Evolutionary conservation across 1,139 yeast species (phyloP).

Genomic region (Meyerozyma smithsonii): DNA sequence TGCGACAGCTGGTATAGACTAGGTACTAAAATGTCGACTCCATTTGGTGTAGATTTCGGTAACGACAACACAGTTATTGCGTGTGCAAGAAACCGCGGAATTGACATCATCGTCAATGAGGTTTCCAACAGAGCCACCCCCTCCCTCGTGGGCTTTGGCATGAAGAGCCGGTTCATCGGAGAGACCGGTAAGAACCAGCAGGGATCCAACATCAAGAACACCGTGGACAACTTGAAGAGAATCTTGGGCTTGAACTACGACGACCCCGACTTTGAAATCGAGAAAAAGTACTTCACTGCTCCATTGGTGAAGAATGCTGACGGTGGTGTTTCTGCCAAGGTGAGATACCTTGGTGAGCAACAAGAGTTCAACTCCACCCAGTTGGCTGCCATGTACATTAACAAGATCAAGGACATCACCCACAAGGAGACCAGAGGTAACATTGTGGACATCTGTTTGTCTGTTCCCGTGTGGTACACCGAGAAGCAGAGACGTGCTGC

Average conservation of each 20-base stretch:
- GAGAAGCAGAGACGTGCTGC: conserved; percentile 97
- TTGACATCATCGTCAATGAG: conserved; percentile 96
- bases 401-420: conserved; percentile 82
- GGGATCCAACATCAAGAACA: conserved; percentile 92
- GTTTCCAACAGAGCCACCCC: conserved; percentile 98
- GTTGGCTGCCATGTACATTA: conserved; percentile 89
- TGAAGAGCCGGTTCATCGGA: conserved; percentile 85
- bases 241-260: conserved; percentile 70
- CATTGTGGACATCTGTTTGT: conserved; percentile 82
- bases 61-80: conserved; percentile 91
- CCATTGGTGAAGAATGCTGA: conserved; percentile 65
- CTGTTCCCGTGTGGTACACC: conserved; percentile 97
- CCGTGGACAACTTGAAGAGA: conserved; percentile 91
- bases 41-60: conserved; percentile 98
- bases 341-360: conserved; percentile 76
- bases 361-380: conserved; percentile 82
- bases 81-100: conserved; percentile 97
- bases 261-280: conserved; percentile 77
- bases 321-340: conserved; percentile 81
- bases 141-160: conserved; percentile 88
- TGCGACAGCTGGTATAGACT: background rate
- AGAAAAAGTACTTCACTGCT: conserved; percentile 67
- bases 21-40: conserved; percentile 48
- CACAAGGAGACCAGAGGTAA: conserved; percentile 75
- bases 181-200: conserved; percentile 96